phyloP scores from a whole-genome alignment of 1,284 basidiomycete species.

The Pyrrhoderma lamaoense region DNA sequence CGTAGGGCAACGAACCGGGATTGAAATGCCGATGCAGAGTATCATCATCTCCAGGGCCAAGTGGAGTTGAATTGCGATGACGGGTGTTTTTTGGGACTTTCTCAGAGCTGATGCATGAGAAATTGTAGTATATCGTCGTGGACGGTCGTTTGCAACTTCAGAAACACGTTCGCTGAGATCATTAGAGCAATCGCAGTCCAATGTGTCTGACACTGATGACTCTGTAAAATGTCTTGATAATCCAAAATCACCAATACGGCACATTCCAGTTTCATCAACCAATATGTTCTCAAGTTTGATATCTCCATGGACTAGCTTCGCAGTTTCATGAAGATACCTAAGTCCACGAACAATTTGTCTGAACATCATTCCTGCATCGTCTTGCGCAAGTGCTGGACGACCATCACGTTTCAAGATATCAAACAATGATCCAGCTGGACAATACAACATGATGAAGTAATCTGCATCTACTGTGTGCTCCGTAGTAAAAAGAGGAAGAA shows the following conservation, averaged over 20 bases:
- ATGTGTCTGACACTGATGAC: conserved; percentile 19
- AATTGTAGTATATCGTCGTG: conserved; percentile 20
- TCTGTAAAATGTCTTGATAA: conserved; percentile 61
- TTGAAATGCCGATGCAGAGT: conserved; percentile 43
- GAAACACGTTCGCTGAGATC: conserved; percentile 21
- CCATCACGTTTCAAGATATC: conserved; percentile 77
- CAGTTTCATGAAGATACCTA: conserved; percentile 78
- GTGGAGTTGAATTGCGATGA: conserved; percentile 54
- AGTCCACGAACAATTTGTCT: conserved; percentile 84
- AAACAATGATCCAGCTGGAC: conserved; percentile 80
- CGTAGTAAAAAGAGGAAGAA: conserved; percentile 75
- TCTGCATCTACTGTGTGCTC: conserved; percentile 62
- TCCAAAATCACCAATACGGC: conserved; percentile 81
- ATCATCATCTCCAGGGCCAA: conserved; percentile 30
- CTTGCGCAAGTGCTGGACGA: conserved; percentile 53
- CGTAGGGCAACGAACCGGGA: conserved; percentile 86
- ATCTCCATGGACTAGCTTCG: conserved; percentile 80
- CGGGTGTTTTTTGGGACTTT: conserved; percentile 41
- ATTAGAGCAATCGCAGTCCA: conserved; percentile 21
- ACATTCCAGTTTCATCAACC: conserved; percentile 76
- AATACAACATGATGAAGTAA: conserved; percentile 79
- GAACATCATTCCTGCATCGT: conserved; percentile 85
- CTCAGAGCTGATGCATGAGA: conserved; percentile 19
- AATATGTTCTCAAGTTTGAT: conserved; percentile 97
- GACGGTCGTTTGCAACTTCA: conserved; percentile 25